Evolutionary conservation across 495 filamentous ascomycete species (phyloP).

Genomic region (Aspergillus biplanus): DNA sequence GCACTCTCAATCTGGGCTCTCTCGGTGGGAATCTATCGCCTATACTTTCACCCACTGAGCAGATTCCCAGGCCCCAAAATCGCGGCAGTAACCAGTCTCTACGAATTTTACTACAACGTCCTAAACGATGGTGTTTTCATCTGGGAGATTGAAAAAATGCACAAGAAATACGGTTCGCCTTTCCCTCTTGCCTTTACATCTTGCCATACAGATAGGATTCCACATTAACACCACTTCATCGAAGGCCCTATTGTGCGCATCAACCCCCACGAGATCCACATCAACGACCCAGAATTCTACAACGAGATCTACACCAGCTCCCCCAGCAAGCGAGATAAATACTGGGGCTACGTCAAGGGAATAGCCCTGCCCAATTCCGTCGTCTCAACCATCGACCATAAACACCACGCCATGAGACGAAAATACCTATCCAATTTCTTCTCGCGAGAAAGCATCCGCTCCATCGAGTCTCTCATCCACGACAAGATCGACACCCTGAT

Average conservation of each 20-base stretch:
- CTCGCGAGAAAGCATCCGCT: constrained; percentile 26
- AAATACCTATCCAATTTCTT: constrained; percentile 22
- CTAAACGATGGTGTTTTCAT: constrained; percentile 41
- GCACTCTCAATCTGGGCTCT: not conserved
- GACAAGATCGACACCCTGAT: constrained; percentile 24
- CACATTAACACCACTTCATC: no score
- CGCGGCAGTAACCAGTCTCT: constrained; percentile 51
- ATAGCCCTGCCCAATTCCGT: constrained; percentile 14
- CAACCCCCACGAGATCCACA: constrained; percentile 53
- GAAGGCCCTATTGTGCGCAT: constrained; percentile 61
- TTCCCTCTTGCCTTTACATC: no score
- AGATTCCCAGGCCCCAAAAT: constrained; percentile 48
- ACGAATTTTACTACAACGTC: constrained; percentile 57
- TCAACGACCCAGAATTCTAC: constrained; percentile 40
- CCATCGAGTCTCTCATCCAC: constrained; percentile 20
- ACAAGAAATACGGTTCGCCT: constrained; percentile 49
- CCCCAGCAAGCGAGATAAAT: constrained; percentile 22
- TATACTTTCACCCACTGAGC: constrained; percentile 54
- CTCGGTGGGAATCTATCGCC: constrained; percentile 35
- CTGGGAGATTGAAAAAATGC: constrained; percentile 48
- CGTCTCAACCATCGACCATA: constrained; percentile 24
- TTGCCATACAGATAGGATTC: no score
- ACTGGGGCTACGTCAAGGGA: constrained; percentile 15
- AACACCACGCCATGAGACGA: constrained; percentile 27
- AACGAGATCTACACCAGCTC: constrained; percentile 33